A percentile compares a stretch with the other conserved stretches of the same genome.
Evolutionary conservation across 352 stramenopile genomes (phyloP).

Genomic region (Thalassiosira livingstoniorum): DNA sequence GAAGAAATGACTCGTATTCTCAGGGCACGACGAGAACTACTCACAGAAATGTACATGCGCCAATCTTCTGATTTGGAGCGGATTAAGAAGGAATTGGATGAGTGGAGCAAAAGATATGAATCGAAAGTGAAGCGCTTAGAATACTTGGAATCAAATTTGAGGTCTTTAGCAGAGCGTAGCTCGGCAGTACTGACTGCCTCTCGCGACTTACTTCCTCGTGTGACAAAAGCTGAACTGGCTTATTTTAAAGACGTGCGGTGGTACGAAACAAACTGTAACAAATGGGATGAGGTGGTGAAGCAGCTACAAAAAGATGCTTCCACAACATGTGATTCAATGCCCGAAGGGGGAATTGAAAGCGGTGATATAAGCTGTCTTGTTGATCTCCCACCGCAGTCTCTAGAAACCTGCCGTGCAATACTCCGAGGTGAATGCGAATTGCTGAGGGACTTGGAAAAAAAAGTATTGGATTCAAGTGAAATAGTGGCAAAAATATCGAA

Average conservation of each 20-base stretch:
- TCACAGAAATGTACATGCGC: constrained; percentile 65
- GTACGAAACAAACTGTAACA: constrained; percentile 58
- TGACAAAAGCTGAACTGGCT: constrained; percentile 76
- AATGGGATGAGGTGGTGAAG: constrained; percentile 65
- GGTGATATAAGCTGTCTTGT: constrained; percentile 51
- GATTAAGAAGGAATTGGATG: constrained; percentile 55
- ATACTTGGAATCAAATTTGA: constrained; percentile 54
- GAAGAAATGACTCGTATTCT: constrained; percentile 72
- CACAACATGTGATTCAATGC: constrained; percentile 46
- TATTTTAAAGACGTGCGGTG: constrained; percentile 76
- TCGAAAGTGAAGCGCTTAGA: constrained; percentile 56
- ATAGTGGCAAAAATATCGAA: constrained; percentile 35
- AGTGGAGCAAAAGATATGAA: constrained; percentile 58
- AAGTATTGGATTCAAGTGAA: constrained; percentile 32
- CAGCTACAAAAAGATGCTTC: constrained; percentile 43
- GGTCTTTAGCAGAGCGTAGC: constrained; percentile 63
- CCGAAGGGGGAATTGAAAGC: constrained; percentile 47
- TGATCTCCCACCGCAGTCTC: constrained; percentile 40
- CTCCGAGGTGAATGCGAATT: constrained; percentile 43
- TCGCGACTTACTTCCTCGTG: constrained; percentile 69
- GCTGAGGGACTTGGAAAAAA: constrained; percentile 53
- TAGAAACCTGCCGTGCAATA: constrained; percentile 45
- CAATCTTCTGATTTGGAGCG: constrained; percentile 60
- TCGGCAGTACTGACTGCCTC: constrained; percentile 65
- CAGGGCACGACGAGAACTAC: constrained; percentile 39